A percentile compares a stretch with the other conserved stretches of the same genome.
Evolutionary conservation across 192 early-diverging fungal genomes (phyloP).

Genomic region (Entomortierella chlamydospora): DNA sequence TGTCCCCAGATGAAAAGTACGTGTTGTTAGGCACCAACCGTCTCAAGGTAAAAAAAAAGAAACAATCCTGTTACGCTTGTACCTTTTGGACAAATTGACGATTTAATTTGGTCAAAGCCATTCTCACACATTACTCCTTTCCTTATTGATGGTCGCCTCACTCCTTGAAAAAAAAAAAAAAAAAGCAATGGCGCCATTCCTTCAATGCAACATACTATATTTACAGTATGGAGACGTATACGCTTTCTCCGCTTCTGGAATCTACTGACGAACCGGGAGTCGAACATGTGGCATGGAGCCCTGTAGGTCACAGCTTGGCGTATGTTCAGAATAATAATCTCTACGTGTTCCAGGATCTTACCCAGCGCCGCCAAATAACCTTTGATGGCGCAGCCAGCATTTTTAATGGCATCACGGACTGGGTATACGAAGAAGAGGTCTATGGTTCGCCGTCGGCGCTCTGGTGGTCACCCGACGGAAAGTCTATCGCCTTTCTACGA

Average conservation of each 20-base stretch:
- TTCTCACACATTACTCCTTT: not conserved
- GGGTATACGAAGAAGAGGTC: conserved; percentile 99
- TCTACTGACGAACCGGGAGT: conserved; percentile 56
- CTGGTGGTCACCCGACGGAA: conserved; percentile 92
- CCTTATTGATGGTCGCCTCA: not conserved
- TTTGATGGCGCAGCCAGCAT: conserved; percentile 83
- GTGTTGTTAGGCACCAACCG: conserved; percentile 77
- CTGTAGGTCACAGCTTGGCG: conserved; percentile 78
- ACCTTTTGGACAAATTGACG: too few relatives aligned
- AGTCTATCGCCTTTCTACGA: conserved; percentile 82
- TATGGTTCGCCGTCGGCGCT: conserved; percentile 71
- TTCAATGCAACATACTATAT: conserved; percentile 84
- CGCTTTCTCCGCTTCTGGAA: conserved; percentile 69
- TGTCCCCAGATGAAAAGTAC: conserved; percentile 86
- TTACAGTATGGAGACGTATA: conserved; percentile 72
- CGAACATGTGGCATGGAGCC: conserved; percentile 82
- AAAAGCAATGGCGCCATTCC: conserved; percentile 86
- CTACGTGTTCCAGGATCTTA: conserved; percentile 78
- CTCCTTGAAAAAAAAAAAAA: too few relatives aligned
- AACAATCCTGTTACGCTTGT: too few relatives aligned
- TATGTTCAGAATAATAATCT: conserved; percentile 93
- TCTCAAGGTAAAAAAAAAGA: conserved; percentile 60
- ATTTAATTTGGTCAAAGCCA: too few relatives aligned
- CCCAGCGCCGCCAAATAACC: conserved; percentile 80
- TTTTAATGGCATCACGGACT: conserved; percentile 96